A percentile compares a stretch with the other conserved stretches of the same genome.
These are phyloP conservation scores for Schizothecium vesticola DNA, from an alignment of 495 filamentous ascomycete species.

Conservation along the genomic window DNA sequence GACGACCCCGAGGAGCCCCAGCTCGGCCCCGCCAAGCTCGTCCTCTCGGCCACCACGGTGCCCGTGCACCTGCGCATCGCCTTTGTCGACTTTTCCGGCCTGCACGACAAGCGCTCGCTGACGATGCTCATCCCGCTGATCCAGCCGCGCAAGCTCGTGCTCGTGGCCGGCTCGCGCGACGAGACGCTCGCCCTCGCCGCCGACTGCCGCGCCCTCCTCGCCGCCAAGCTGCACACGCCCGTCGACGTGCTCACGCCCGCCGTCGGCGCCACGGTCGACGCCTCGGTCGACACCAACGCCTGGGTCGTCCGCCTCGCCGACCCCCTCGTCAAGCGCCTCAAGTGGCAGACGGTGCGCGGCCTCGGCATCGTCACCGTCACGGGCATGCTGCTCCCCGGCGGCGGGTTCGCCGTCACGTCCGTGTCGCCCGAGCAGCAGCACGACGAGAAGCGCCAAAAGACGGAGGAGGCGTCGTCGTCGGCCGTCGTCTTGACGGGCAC, in stretches of 20 bases:
- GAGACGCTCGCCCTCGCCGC: slow-evolving; percentile 73
- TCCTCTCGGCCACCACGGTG: slow-evolving; percentile 54
- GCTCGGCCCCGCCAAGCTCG: slow-evolving; percentile 69
- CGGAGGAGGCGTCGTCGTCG: slow-evolving; percentile 13
- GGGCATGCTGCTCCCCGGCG: slow-evolving; percentile 51
- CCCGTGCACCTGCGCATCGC: slow-evolving; percentile 67
- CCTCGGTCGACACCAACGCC: slow-evolving; percentile 94
- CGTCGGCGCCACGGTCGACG: slow-evolving; percentile 67
- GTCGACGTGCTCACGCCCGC: slow-evolving; percentile 73
- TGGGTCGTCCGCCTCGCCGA: slow-evolving; percentile 91
- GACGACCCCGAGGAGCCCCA: slow-evolving; percentile 55
- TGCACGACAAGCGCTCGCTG: slow-evolving; percentile 88
- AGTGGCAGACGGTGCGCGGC: slow-evolving; percentile 90
- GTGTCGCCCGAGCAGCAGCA: slow-evolving; percentile 26
- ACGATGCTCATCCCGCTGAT: slow-evolving; percentile 95
- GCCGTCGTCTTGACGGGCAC: background rate
- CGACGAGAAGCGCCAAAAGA: slow-evolving; percentile 28
- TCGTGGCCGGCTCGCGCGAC: slow-evolving; percentile 70
- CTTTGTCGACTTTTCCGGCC: slow-evolving; percentile 84
- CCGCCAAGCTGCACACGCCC: slow-evolving; percentile 42
- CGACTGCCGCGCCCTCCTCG: slow-evolving; percentile 73
- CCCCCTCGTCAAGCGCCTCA: slow-evolving; percentile 70
- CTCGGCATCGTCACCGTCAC: slow-evolving; percentile 85
- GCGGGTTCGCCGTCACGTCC: slow-evolving; percentile 51
- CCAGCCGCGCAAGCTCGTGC: slow-evolving; percentile 85